phyloP scores from a whole-genome alignment of 768 basidiomycete genomes.

The Rhodotorula sphaerocarpa region DNA sequence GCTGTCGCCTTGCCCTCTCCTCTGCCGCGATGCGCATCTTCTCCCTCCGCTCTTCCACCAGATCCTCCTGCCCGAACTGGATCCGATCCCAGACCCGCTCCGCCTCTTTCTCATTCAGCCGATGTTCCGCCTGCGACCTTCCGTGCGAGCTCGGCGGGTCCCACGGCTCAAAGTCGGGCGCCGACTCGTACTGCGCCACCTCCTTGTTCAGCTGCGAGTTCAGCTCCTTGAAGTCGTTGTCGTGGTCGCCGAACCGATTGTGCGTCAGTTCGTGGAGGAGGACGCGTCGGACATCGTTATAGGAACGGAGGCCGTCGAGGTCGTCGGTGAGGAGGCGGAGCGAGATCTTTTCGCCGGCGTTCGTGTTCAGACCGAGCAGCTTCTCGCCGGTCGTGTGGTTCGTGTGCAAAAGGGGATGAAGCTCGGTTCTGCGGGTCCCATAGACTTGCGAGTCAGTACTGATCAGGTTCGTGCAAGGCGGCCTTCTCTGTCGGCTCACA shows the following conservation, averaged over 20 bases:
- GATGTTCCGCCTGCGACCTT: neutral
- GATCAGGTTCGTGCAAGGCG: neutral
- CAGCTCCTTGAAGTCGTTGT: constrained; percentile 32
- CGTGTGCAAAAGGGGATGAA: constrained; percentile 28
- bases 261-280: constrained; percentile 37
- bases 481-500: constrained; percentile 5
- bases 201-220: constrained; percentile 37
- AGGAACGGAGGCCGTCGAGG: constrained; percentile 26
- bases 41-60: constrained; percentile 26
- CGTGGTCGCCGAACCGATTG: constrained; percentile 27
- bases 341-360: constrained; percentile 32
- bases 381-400: neutral
- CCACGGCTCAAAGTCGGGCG: constrained; percentile 25
- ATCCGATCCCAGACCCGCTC: constrained; percentile 19
- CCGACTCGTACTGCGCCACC: constrained; percentile 28
- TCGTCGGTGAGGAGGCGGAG: constrained; percentile 34
- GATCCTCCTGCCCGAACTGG: constrained; percentile 23
- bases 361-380: constrained; percentile 38
- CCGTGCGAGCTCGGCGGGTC: neutral
- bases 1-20: constrained; percentile 7
- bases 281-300: constrained; percentile 33
- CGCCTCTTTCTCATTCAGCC: constrained; percentile 12
- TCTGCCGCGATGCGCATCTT: constrained; percentile 28
- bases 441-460: neutral
- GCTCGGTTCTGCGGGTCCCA: constrained; percentile 2